Percentiles rank a stretch among this genome's conserved stretches.
Conservation (phyloP, 2,329 filamentous ascomycete genomes). For the Cyphellophora europaea region DNA sequence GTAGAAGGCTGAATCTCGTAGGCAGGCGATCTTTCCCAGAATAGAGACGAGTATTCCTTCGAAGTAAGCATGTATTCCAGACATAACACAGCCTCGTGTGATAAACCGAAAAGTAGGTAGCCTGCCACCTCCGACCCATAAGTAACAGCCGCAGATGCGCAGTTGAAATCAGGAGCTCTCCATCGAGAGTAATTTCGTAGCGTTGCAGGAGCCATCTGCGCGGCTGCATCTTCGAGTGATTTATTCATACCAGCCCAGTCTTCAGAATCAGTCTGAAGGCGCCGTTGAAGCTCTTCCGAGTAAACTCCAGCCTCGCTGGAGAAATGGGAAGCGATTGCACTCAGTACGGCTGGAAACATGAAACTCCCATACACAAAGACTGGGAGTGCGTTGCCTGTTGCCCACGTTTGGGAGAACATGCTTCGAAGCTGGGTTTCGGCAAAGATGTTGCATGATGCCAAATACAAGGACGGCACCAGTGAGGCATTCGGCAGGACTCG, state of each 20-base stretch:
- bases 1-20: no score
- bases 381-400: background rate
- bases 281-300: slow-evolving; percentile 9
- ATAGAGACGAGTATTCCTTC: no score
- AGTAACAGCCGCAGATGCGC: background rate
- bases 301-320: slow-evolving; percentile 9
- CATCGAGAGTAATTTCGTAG: background rate
- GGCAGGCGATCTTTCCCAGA: no score
- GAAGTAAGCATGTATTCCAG: background rate
- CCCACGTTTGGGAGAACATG: background rate
- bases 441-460: slow-evolving; percentile 6
- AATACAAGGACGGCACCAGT: slow-evolving; percentile 9
- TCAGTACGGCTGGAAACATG: slow-evolving; percentile 14
- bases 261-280: slow-evolving; percentile 6
- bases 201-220: background rate
- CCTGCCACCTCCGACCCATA: slow-evolving; percentile 1
- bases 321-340: slow-evolving; percentile 6
- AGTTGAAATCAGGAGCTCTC: background rate
- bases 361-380: slow-evolving; percentile 16
- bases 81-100: slow-evolving; percentile 5
- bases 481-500: slow-evolving; percentile 4
- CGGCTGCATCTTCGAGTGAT: slow-evolving; percentile 1
- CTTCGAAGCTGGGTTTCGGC: slow-evolving; percentile 1
- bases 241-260: slow-evolving; percentile 4
- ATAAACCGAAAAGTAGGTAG: slow-evolving; percentile 11